phyloP scores from a whole-genome alignment of 148 eudicot genomes.

The Vaccinium macrocarpon region DNA sequence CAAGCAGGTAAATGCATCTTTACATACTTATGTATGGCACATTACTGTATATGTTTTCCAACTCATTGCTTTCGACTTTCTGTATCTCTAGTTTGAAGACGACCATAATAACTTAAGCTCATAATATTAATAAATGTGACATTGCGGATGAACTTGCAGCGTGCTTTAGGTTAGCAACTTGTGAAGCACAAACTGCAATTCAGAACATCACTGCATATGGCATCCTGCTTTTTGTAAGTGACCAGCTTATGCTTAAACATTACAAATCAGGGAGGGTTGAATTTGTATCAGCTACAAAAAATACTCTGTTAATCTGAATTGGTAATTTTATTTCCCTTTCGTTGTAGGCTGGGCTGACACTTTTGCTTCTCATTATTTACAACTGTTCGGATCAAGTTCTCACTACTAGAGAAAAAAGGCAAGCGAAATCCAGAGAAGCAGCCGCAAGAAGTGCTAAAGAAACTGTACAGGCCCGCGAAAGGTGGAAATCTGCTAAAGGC shows the following conservation, averaged over 20 bases:
- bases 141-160: constrained; percentile 37
- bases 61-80: background rate
- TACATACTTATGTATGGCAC: background rate
- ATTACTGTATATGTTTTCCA: background rate
- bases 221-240: constrained; percentile 72
- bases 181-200: constrained; percentile 48
- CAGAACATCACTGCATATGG: constrained; percentile 88
- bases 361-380: constrained; percentile 69
- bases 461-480: constrained; percentile 48
- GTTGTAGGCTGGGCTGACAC: constrained; percentile 59
- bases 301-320: background rate
- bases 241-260: background rate
- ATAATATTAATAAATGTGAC: background rate
- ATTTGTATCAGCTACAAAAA: background rate
- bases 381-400: constrained; percentile 86
- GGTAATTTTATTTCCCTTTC: background rate
- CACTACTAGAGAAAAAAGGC: constrained; percentile 50
- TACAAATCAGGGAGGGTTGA: background rate
- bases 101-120: background rate
- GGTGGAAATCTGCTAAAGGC: constrained; percentile 69
- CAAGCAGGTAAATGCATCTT: constrained; percentile 43
- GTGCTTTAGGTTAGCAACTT: constrained; percentile 67
- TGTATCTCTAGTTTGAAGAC: background rate
- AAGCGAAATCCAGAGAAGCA: constrained; percentile 77
- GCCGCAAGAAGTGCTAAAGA: constrained; percentile 70